phyloP scores from a whole-genome alignment of 2,329 filamentous ascomycete genomes.

The Exophiala xenobiotica region DNA sequence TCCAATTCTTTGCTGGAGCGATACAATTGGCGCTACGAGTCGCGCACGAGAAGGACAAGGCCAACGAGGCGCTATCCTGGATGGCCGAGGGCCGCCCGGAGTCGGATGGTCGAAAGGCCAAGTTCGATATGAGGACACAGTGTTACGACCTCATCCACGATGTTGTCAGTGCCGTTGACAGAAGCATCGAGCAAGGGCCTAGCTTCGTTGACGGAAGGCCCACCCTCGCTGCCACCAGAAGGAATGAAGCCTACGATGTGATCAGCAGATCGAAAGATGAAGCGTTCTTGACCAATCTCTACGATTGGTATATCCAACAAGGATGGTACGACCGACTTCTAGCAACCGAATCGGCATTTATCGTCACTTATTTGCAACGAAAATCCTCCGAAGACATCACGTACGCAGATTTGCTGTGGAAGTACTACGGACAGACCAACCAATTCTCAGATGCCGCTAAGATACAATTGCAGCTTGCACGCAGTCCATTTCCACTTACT shows the following conservation, averaged over 20 bases:
- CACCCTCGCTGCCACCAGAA: constrained; percentile 73
- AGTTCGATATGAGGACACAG: constrained; percentile 68
- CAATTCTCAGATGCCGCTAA: constrained; percentile 83
- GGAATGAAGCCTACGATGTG: constrained; percentile 83
- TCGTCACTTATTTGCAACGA: constrained; percentile 79
- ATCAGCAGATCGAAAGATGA: constrained; percentile 87
- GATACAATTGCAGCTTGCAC: constrained; percentile 79
- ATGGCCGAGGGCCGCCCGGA: constrained; percentile 76
- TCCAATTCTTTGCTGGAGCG: constrained; percentile 91
- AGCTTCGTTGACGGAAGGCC: constrained; percentile 74
- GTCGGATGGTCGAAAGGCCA: constrained; percentile 66
- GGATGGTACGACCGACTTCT: constrained; percentile 84
- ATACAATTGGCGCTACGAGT: constrained; percentile 84
- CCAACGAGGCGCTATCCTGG: constrained; percentile 81
- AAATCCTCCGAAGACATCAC: constrained; percentile 69
- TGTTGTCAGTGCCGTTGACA: constrained; percentile 76
- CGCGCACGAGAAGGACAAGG: constrained; percentile 79
- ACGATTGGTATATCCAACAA: constrained; percentile 91
- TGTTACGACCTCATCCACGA: constrained; percentile 87
- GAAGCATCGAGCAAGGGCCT: constrained; percentile 65
- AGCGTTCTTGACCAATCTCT: constrained; percentile 93
- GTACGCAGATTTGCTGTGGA: constrained; percentile 88
- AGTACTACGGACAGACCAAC: constrained; percentile 82
- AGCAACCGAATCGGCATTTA: constrained; percentile 78
- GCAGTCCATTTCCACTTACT: constrained; percentile 75